Evolutionary conservation across 116 monocot genomes (phyloP).

Genomic region (Phalaenopsis hybrid): DNA sequence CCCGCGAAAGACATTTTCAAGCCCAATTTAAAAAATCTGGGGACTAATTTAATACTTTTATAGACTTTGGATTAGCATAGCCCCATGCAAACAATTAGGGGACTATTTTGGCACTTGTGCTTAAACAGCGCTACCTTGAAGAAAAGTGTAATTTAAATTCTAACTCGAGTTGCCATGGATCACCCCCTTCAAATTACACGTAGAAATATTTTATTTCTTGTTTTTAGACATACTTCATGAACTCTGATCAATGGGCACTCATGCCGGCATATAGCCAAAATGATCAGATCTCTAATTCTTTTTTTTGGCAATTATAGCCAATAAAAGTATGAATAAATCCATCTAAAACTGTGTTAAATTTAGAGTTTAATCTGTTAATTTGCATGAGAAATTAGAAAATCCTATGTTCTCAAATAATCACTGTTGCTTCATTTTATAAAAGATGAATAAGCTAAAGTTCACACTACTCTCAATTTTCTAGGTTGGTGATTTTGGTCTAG

Average conservation of each 20-base stretch:
- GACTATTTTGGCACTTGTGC: neutral
- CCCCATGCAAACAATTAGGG: no score
- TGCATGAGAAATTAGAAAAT: neutral
- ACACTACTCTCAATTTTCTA: conserved; percentile 5
- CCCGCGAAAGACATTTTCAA: no score
- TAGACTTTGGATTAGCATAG: no score
- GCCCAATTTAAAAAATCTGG: no score
- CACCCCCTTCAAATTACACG: neutral
- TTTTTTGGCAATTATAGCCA: neutral
- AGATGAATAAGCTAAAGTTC: neutral
- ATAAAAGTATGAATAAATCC: neutral
- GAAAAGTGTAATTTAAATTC: neutral
- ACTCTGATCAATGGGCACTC: neutral
- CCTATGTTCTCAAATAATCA: neutral
- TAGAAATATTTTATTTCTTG: no score
- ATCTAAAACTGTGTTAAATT: neutral
- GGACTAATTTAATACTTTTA: no score
- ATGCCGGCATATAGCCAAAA: neutral
- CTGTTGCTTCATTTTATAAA: neutral
- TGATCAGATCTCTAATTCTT: neutral
- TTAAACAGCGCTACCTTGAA: neutral
- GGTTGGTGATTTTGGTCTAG: conserved; percentile 92
- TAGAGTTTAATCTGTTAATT: neutral
- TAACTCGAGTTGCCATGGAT: neutral
- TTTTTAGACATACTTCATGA: neutral